Percentiles rank a stretch among this genome's conserved stretches.
These are phyloP conservation scores for Cytauxzoon felis DNA, from an alignment of 169 alveolate genomes.

Conservation along the genomic window DNA sequence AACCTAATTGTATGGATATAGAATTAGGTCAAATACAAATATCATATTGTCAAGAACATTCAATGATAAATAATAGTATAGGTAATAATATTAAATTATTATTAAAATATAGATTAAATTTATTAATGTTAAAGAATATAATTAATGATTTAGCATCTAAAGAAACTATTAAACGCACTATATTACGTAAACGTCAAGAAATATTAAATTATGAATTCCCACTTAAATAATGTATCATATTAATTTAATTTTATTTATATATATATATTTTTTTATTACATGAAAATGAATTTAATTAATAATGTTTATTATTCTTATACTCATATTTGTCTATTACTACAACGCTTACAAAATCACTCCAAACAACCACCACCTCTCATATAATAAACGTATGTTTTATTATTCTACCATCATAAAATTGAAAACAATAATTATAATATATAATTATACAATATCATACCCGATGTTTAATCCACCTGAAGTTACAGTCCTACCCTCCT, in stretches of 20 bases:
- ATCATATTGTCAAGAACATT: constrained; percentile 53
- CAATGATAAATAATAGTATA: constrained; percentile 31
- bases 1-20: constrained; percentile 22
- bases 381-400: too few species aligned
- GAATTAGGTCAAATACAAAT: constrained; percentile 16
- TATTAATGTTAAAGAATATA: constrained; percentile 14
- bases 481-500: too few species aligned
- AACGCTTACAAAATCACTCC: too few species aligned
- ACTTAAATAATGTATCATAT: not conserved
- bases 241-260: not conserved
- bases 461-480: too few species aligned
- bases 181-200: constrained; percentile 67
- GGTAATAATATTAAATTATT: constrained; percentile 37
- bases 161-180: constrained; percentile 61
- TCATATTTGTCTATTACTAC: too few species aligned
- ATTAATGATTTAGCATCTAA: constrained; percentile 38
- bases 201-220: constrained; percentile 66
- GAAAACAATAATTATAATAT: too few species aligned
- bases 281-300: not conserved
- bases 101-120: constrained; percentile 20
- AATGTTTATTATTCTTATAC: not conserved
- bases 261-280: not conserved
- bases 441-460: too few species aligned
- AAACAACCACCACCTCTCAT: too few species aligned
- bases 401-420: too few species aligned